phyloP scores from a whole-genome alignment of 2,329 filamentous ascomycete genomes.

The Diaporthe vexans region DNA sequence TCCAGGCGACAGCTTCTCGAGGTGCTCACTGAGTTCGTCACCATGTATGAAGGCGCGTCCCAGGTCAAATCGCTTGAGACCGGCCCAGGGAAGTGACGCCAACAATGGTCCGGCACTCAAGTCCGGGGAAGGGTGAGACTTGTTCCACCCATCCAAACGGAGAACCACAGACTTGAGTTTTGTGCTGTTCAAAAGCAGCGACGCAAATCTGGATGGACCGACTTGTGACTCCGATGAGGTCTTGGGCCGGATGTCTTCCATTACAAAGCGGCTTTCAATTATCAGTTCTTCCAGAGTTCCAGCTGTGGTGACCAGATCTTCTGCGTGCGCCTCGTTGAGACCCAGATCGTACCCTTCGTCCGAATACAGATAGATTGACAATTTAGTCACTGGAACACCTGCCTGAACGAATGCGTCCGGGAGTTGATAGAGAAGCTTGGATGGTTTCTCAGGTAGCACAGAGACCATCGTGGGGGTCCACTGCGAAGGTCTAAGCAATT shows the following conservation, averaged over 20 bases:
- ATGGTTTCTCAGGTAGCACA: accelerated
- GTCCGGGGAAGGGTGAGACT: too few species aligned
- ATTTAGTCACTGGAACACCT: neutral
- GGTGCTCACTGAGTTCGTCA: neutral
- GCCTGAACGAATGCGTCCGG: neutral
- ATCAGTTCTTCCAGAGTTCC: neutral
- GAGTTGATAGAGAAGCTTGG: neutral
- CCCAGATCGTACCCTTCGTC: accelerated
- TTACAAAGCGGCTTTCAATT: accelerated
- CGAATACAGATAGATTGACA: accelerated
- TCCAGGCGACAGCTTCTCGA: neutral
- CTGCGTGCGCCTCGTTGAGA: neutral
- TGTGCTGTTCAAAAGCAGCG: neutral
- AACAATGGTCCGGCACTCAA: neutral
- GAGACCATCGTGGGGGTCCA: neutral
- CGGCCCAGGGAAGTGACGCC: neutral
- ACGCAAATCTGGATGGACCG: neutral
- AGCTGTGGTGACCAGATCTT: neutral
- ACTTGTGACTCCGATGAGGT: accelerated
- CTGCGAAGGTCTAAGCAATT: accelerated
- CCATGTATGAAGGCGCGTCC: accelerated
- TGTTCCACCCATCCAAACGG: accelerated
- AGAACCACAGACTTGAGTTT: neutral
- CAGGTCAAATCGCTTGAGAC: accelerated
- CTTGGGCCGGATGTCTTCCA: too few species aligned